Evolutionary conservation across 768 basidiomycete species (phyloP), one percentile per base, ranked within the genome.

Genomic region (Sarcomyxa edulis): DNA sequence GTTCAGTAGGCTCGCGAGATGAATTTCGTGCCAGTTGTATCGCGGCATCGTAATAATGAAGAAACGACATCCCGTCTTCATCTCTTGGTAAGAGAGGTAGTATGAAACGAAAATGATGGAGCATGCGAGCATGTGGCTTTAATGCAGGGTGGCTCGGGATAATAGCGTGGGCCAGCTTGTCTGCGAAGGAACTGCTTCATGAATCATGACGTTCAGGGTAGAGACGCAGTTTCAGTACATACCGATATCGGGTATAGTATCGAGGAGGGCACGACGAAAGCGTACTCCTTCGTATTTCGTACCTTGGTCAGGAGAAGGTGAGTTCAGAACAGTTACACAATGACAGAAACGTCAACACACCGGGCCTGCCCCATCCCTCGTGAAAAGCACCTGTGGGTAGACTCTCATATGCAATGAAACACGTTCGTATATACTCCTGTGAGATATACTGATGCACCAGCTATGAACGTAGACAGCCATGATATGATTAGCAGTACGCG

Each of bases 51-150:
- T 84, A 89, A 49, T 81, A 81, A 55, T 87, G 82, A 39, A 89
- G 55, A 1, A 76, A 66, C 10, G 84, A 75, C 32, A 84, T 57
- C n/a, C 78, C 78, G 31, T 79, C 72, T 20, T 77, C 76, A 43
- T 84, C 78, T 40, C 53, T 63, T 28, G 58, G 66, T 40, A 67
- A 77, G 40, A 90, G 66, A 0, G 84, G 84, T 3, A 74, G 59
- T 24, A 90, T 71, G 60, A 83, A 86, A 29, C 86, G 79, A 52
- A 88, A 84, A 54, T 89, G 85, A 55, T 85, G 78, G 33, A 83
- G 65, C 81, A 89, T 81, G 46, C 85, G 79, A 4, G 71, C 69
- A 54, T 85, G 80, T 2, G 86, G 84, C 47, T 81, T 81, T 49
- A 84, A 57, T 12, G 62, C 50, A 9, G 86, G 88, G 37, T 84